Conservation (phyloP, 2,329 filamentous ascomycete genomes). For the Monosporascus sp. region DNA sequence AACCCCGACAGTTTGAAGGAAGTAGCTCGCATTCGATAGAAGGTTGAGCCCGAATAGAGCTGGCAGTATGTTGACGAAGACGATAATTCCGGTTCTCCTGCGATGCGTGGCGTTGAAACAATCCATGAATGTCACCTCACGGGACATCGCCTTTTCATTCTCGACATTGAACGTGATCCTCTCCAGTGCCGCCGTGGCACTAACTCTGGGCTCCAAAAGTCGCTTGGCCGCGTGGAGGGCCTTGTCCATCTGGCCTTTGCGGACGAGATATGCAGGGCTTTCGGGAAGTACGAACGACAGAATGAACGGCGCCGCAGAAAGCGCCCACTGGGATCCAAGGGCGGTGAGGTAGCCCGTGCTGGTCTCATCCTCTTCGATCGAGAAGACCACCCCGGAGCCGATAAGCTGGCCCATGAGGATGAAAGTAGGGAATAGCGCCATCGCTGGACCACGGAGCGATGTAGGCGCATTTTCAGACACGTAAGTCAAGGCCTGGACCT, state of each 20-base stretch:
- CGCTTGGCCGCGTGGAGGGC: conserved; percentile 42
- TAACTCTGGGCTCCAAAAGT: conserved; percentile 37
- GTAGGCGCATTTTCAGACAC: conserved; percentile 45
- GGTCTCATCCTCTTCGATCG: conserved; percentile 19
- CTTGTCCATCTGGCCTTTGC: conserved; percentile 32
- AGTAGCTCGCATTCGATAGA: conserved; percentile 38
- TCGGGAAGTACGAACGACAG: conserved; percentile 43
- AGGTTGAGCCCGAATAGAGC: conserved; percentile 41
- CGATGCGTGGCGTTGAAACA: conserved; percentile 40
- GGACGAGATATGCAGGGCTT: conserved; percentile 43
- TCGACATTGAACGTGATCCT: conserved; percentile 45
- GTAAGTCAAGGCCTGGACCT: conserved; percentile 40
- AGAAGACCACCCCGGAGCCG: conserved; percentile 37
- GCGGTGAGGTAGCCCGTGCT: conserved; percentile 32
- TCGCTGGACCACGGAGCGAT: conserved; percentile 38
- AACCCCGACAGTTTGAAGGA: conserved; percentile 31
- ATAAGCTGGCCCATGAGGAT: conserved; percentile 43
- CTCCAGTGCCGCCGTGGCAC: conserved; percentile 35
- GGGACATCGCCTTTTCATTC: conserved; percentile 27
- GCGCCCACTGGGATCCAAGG: conserved; percentile 40
- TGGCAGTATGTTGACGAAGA: conserved; percentile 37
- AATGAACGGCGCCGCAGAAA: conserved; percentile 35
- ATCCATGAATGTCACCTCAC: conserved; percentile 32
- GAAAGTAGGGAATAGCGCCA: conserved; percentile 45
- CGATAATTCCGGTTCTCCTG: conserved; percentile 35